Evolutionary conservation across 345 rosid species (phyloP), one percentile per base, ranked within the genome.

Genomic region (Populus davidiana): DNA sequence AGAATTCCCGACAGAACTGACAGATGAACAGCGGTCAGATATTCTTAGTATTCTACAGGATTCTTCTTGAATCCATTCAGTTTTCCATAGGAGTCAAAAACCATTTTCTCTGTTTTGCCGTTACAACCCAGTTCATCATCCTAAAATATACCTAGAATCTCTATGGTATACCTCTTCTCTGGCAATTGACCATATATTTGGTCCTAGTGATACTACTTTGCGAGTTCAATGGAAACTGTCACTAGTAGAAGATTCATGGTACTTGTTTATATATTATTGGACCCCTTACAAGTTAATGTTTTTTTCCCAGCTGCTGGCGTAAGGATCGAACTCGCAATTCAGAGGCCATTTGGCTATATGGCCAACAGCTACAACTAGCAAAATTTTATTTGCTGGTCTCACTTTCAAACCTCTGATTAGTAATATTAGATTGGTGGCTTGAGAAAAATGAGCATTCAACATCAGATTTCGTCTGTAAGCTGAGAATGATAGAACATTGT

Each of bases 1-100:
- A 20, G 75, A 77, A 21, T 81, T 81, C 59, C 98, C 98, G 4
- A 72, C 70, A 6, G 69, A 85, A 39, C 84, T 93, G n/a, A 83
- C 91, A 2, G 78, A 80, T 8, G 86, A 87, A 72, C 93, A 87
- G 76, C 84, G 91, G 50, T 72, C 77, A 13, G 85, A 86, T 64
- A 61, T 86, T 72, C 82, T 74, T 69, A 61, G 80, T 59, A 84
- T 91, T 73, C 86, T 94, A 79, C 80, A 87, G 79, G 87, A 75
- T 64, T 86, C 86, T 49, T 72, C 81, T 72, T 84, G 85, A 86
- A 38, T 20, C 38, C 21, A 7, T 67, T 52, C 43, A 17, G 59
- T 43, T 62, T 70, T 61, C 44, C 25, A 12, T 67, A 25, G 73
- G 39, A 52, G 33, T 5, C 47, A 31, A 74, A 74, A 47, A 43